Base-by-base conservation (phyloP, 208 protist genomes). In the Trypanosomatidae sp. region DNA sequence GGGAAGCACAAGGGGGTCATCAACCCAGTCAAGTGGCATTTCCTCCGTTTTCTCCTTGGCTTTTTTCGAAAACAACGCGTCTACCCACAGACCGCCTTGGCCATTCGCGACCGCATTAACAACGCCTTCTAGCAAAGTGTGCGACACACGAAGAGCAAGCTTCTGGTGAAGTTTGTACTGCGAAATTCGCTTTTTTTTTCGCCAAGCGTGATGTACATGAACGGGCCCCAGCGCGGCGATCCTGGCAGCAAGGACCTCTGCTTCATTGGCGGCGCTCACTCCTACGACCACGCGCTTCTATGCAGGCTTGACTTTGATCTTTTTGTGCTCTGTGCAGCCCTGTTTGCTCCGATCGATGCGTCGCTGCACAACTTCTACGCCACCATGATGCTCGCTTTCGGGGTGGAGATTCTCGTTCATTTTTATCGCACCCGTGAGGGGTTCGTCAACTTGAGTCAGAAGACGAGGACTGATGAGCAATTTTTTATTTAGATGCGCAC, bases 181-280 rank as follows among this genome's bases (percentile, higher is more conserved):
- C 92, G 94, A 39, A 79, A 84, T 53, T 80, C 80, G 71, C 76
- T 93, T 30, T 79, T 86, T 62, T 84, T 95, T 22, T 82, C 90
- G 44, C 89, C 92, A 3, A 95, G 94, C 69, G 81, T 95, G 30
- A 80, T 95, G 76, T 94, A 92, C 78, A 92, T 94, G 84, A 96
- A 93, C 72, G 86, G 91, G 3, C 83, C 85, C 22, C 86, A 91
- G 76, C 82, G 74, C 8, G 85, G 84, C 19, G 91, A 94, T 33
- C 87, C 86, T 53, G 79, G 77, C 6, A 81, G 80, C 25, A 91
- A 91, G 65, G 87, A 92, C 70, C 69, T 96, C n/a, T 97, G 92
- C 78, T 97, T 97, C 81, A 82, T 93, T 36, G 92, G 94, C 76
- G 68, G 87, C 50, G 71, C 84, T 33, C 52, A 77, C 30, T 85